These are phyloP conservation scores for Carpediemonas membranifera DNA, from an alignment of 78 protist species.

Conservation along the genomic window DNA sequence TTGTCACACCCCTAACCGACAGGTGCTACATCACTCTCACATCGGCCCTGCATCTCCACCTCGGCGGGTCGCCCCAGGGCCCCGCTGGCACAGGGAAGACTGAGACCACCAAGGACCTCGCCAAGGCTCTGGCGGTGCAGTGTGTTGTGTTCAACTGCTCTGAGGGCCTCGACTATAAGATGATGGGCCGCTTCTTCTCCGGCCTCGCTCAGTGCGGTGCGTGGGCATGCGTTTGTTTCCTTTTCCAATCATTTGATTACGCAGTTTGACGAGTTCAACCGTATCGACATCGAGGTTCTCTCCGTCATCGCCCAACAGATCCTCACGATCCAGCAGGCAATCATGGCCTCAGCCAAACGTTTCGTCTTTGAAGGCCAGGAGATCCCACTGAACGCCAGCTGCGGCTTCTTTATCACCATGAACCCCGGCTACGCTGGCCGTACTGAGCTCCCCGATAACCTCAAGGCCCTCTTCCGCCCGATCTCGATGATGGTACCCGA, in stretches of 20 bases:
- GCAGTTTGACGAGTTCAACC: constrained; percentile 42
- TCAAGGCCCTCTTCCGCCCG: constrained; percentile 71
- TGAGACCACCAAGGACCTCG: constrained; percentile 62
- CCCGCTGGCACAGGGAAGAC: constrained; percentile 66
- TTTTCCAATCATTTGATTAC: constrained; percentile 71
- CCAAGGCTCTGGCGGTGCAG: constrained; percentile 52
- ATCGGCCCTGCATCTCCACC: constrained; percentile 47
- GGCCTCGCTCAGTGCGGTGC: constrained; percentile 63
- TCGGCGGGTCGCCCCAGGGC: constrained; percentile 41
- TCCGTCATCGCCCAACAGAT: constrained; percentile 56
- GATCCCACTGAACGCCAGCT: constrained; percentile 25
- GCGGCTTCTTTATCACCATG: constrained; percentile 77
- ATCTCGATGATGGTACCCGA: constrained; percentile 67
- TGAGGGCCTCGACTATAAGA: constrained; percentile 49
- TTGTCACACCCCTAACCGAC: constrained; percentile 68
- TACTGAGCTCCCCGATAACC: constrained; percentile 76
- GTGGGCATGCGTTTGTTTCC: constrained; percentile 81
- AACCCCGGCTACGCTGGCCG: constrained; percentile 84
- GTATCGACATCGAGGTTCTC: constrained; percentile 60
- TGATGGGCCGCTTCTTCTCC: constrained; percentile 64
- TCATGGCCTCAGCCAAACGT: background rate
- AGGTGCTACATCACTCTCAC: constrained; percentile 51
- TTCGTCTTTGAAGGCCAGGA: constrained; percentile 10
- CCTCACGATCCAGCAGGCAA: constrained; percentile 10
- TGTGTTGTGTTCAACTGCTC: constrained; percentile 65